Percentiles rank a stretch among this genome's conserved stretches.
These are phyloP conservation scores for Leccinum variicolor DNA, from an alignment of 768 basidiomycete species.

Conservation along the genomic window DNA sequence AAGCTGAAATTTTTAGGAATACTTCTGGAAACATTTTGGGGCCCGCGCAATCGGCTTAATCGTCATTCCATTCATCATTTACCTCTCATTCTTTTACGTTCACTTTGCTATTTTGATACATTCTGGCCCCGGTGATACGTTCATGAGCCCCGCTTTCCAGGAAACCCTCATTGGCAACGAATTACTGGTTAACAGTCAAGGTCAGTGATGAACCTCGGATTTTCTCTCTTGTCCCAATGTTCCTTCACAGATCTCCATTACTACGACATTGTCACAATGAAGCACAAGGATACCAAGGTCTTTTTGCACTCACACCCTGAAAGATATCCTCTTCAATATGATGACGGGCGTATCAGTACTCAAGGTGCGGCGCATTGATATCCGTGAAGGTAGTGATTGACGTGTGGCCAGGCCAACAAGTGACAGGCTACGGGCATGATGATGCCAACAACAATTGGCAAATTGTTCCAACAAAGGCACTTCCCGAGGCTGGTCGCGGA, in stretches of 20 bases:
- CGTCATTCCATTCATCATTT: conserved; percentile 82
- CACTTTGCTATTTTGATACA: conserved; percentile 87
- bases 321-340: conserved; percentile 88
- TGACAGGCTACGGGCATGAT: conserved; percentile 91
- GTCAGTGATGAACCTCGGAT: conserved; percentile 40
- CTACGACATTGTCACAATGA: conserved; percentile 81
- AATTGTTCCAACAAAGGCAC: conserved; percentile 89
- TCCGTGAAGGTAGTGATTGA: background rate
- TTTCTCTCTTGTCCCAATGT: background rate
- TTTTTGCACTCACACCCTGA: conserved; percentile 93
- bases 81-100: conserved; percentile 93
- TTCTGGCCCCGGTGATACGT: conserved; percentile 90
- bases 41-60: conserved; percentile 87
- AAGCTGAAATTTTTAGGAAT: conserved; percentile 50
- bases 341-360: conserved; percentile 92
- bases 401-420: conserved; percentile 72
- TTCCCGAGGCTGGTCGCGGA: conserved; percentile 91
- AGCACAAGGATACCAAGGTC: conserved; percentile 91
- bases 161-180: conserved; percentile 93
- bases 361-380: conserved; percentile 52
- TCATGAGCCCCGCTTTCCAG: conserved; percentile 99
- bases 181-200: conserved; percentile 86
- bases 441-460: conserved; percentile 97
- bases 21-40: conserved; percentile 85
- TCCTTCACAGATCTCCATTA: conserved; percentile 81